Evolutionary conservation across 2,329 filamentous ascomycete genomes (phyloP), one percentile per base, ranked within the genome.

Genomic region (Pyricularia sp.): DNA sequence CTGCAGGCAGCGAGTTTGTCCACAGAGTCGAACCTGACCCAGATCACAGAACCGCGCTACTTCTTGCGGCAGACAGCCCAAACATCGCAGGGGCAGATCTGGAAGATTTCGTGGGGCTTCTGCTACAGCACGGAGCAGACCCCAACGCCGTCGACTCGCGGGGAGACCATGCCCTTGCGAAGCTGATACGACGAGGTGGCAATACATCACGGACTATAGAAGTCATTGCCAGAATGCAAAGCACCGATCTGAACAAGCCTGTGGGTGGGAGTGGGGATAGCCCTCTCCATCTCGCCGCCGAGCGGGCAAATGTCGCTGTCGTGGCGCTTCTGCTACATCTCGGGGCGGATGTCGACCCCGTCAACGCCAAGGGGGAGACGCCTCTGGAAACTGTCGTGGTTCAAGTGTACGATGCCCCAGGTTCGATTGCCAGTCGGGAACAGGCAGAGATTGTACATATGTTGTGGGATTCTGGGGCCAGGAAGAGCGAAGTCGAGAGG

Each of bases 271-370:
- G 25, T 36, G 36, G 12, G 23, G 65, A 66, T 5, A 26, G 31
- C 11, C 65, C 65, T 26, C 65, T 66, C n/a, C 65, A 66, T 28
- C 65, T 66, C 10, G 65, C 65, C 10, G 65, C 28, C 14, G 25
- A 50, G n/a, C 33, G 28, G 65, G 33, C 28, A 4, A 28, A 50
- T 12, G 31, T n/a, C 4, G 33, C 25, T 10, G 65, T 36, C 2
- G 65, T 66, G 9, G 25, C 12, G 65, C 31, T 50, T 36, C 65
- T 66, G 33, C 17, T 66, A 23, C 65, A 50, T 9, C 20, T 28
- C 10, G 36, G 65, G 10, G 65, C 65, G 12, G 14, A 50, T n/a
- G 65, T n/a, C 12, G 65, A 66, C 4, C 33, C 36, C 17, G 23
- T 25, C n/a, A 66, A 66, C 23, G 23, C 65, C 20, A 36, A 55